A percentile compares a stretch with the other conserved stretches of the same genome.
phyloP scores from a whole-genome alignment of 1,139 yeast species.

The Lodderomyces pseudojiufengensis region DNA sequence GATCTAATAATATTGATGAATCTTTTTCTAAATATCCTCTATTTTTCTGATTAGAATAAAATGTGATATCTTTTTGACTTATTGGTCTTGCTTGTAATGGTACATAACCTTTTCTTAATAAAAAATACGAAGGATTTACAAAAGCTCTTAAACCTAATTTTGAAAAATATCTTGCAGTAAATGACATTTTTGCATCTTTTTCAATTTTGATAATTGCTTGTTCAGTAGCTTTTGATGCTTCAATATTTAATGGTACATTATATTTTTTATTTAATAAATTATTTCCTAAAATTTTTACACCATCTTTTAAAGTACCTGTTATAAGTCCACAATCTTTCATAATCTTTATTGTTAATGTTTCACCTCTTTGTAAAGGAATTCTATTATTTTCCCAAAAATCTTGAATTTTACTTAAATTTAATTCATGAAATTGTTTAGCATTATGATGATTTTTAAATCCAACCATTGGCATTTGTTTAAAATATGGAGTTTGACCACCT shows the following conservation, averaged over 20 bases:
- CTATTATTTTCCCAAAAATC: constrained; percentile 66
- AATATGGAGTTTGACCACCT: constrained; percentile 98
- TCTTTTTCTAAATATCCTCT: constrained; percentile 68
- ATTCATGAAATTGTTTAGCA: constrained; percentile 40
- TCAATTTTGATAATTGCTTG: constrained; percentile 75
- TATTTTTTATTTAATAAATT: constrained; percentile 48
- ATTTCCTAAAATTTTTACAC: constrained; percentile 75
- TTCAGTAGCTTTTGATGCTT: constrained; percentile 76
- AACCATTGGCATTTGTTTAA: constrained; percentile 81
- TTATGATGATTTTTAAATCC: constrained; percentile 71
- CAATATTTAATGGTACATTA: constrained; percentile 63
- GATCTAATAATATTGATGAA: constrained; percentile 37
- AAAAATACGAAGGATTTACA: constrained; percentile 67
- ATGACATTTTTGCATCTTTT: constrained; percentile 58
- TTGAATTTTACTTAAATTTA: constrained; percentile 58
- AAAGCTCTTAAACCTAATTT: constrained; percentile 68
- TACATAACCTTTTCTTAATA: constrained; percentile 67
- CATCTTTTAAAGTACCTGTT: constrained; percentile 69
- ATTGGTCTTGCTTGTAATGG: constrained; percentile 89
- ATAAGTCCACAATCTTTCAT: constrained; percentile 76
- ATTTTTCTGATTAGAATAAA: constrained; percentile 66
- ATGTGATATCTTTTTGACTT: constrained; percentile 73
- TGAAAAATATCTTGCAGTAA: constrained; percentile 70
- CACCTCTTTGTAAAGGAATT: constrained; percentile 59
- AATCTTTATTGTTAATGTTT: constrained; percentile 53